These are phyloP conservation scores for Leccinum disarticulatum DNA, from an alignment of 768 basidiomycete genomes.

Conservation along the genomic window DNA sequence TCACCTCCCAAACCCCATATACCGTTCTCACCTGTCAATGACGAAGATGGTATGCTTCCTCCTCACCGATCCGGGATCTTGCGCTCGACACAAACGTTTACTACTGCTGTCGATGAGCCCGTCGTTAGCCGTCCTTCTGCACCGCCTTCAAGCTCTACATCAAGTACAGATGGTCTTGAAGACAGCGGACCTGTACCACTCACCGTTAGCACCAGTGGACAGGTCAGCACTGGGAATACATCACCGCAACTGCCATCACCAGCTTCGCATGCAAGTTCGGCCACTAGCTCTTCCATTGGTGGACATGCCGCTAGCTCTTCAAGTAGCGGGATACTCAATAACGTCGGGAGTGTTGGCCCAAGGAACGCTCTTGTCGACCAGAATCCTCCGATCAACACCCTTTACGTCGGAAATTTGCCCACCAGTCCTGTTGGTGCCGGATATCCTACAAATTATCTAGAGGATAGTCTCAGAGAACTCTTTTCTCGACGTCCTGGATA, in stretches of 20 bases:
- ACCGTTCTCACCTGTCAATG: slow-evolving; percentile 25
- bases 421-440: slow-evolving; percentile 71
- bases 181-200: slow-evolving; percentile 27
- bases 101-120: slow-evolving; percentile 28
- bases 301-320: slow-evolving; percentile 33
- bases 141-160: slow-evolving; percentile 39
- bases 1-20: slow-evolving; percentile 28
- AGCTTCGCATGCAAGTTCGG: slow-evolving; percentile 59
- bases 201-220: slow-evolving; percentile 50
- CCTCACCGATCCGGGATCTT: slow-evolving; percentile 30
- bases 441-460: slow-evolving; percentile 76
- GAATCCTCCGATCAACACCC: slow-evolving; percentile 97
- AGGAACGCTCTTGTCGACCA: slow-evolving; percentile 65
- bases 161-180: slow-evolving; percentile 46
- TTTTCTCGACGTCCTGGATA: slow-evolving; percentile 83
- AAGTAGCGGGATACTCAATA: slow-evolving; percentile 26
- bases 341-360: slow-evolving; percentile 26
- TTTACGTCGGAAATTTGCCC: slow-evolving; percentile 99
- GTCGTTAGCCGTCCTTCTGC: slow-evolving; percentile 30
- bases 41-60: slow-evolving; percentile 36
- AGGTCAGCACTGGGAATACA: slow-evolving; percentile 33
- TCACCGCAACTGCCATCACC: slow-evolving; percentile 81
- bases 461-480: slow-evolving; percentile 80
- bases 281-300: slow-evolving; percentile 36
- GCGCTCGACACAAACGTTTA: slow-evolving; percentile 26